phyloP scores from a whole-genome alignment of 1,284 basidiomycete genomes.

The Leucoagaricus sp. region DNA sequence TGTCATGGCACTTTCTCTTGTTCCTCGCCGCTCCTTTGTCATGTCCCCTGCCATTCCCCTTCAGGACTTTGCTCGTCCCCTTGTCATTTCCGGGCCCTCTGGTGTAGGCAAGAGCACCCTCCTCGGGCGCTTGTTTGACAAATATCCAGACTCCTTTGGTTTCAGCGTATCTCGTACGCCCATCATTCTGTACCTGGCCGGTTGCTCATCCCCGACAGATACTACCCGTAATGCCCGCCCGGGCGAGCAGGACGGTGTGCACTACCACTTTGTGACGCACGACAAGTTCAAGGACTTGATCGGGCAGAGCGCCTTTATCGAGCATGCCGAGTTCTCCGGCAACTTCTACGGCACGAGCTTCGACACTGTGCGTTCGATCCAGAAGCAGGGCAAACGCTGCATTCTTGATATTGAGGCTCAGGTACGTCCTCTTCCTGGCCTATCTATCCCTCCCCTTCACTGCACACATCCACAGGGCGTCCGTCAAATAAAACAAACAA shows the following conservation, averaged over 20 bases:
- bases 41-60: slow-evolving; percentile 20
- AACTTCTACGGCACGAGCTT: slow-evolving; percentile 95
- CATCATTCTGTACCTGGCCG: slow-evolving; percentile 14
- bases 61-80: slow-evolving; percentile 40
- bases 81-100: slow-evolving; percentile 53
- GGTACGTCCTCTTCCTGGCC: slow-evolving; percentile 44
- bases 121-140: slow-evolving; percentile 80
- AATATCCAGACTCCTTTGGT: slow-evolving; percentile 86
- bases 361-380: slow-evolving; percentile 60
- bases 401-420: slow-evolving; percentile 98
- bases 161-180: slow-evolving; percentile 92
- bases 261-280: slow-evolving; percentile 75
- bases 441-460: slow-evolving; percentile 11
- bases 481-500: slow-evolving; percentile 80
- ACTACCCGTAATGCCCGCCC: slow-evolving; percentile 88
- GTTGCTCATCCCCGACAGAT: slow-evolving; percentile 51
- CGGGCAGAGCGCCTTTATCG: slow-evolving; percentile 66
- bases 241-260: slow-evolving; percentile 82
- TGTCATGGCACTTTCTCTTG: slow-evolving; percentile 2
- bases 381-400: slow-evolving; percentile 70
- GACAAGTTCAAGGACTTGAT: slow-evolving; percentile 68
- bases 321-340: slow-evolving; percentile 85
- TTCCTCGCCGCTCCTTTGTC: background rate
- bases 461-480: slow-evolving; percentile 66
- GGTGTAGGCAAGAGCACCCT: slow-evolving; percentile 96